Base-by-base conservation (phyloP, 352 stramenopile genomes). In the Thraustochytrium sp. region DNA sequence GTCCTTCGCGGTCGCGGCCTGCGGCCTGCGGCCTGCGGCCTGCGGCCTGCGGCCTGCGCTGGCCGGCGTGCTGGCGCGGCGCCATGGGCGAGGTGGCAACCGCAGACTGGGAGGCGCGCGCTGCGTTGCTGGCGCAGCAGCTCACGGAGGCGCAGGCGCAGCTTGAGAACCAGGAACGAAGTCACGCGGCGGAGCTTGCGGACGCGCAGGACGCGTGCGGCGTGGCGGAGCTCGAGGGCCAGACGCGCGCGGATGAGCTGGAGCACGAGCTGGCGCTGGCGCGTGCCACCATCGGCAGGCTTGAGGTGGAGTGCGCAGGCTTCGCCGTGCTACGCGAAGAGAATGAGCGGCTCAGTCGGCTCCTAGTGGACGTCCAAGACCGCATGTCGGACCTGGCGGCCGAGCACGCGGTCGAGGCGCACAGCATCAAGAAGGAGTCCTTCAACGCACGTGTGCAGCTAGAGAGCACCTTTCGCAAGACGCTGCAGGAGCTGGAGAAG, bases 391-490 rank as follows among this genome's bases (percentile, higher is more conserved):
- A 61, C 21, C 42, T 80, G 13, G 21, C 63, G n/a, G 5, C 48
- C 3, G 48, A 61, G 68, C 68, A 80, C 37, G 37, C 68, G 8
- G 23, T 48, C 31, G 68, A 72, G 38, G 53, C 68, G 23, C 46
- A 80, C 38, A 38, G 5, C 31, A 80, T 80, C 23, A 80, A 80
- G 68, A 18, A 16, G n/a, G 68, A 80, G 38, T 55, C 68, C 5
- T 80, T 80, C 49, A 13, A 80, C 51, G 31, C 68, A 9, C 23
- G 68, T 0, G 8, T 63, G 42, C 46, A 75, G 46, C 51, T 80
- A 9, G 68, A 80, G 53, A 63, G 76, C 18, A 80, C 68, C 5
- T 80, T 80, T 46, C 68, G 68, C 68, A 80, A 64, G n/a, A 72
- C 68, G 23, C 34, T 80, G 34, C 68, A 80, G n/a, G 68, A 80